phyloP scores from a whole-genome alignment of 2,329 filamentous ascomycete species.

The Ceratocystis albifundus region DNA sequence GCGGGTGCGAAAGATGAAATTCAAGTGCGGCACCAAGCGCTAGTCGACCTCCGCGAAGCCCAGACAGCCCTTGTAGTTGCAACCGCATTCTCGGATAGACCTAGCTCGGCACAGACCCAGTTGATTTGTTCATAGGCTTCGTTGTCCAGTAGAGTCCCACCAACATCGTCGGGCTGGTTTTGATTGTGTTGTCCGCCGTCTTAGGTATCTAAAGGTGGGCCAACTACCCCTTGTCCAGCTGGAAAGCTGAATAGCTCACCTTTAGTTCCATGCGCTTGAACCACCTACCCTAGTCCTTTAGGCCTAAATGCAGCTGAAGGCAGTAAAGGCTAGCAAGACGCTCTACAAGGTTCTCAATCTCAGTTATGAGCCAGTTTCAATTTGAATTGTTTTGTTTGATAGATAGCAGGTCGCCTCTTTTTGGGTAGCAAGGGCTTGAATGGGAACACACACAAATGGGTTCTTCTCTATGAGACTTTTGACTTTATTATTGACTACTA shows the following conservation, averaged over 20 bases:
- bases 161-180: no score
- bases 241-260: slow-evolving; percentile 19
- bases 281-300: slow-evolving; percentile 1
- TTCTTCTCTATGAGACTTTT: neutral
- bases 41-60: no score
- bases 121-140: no score
- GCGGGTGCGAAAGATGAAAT: no score
- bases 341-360: no score
- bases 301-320: neutral
- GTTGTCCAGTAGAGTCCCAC: no score
- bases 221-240: slow-evolving; percentile 17
- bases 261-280: slow-evolving; percentile 19
- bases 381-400: neutral
- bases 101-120: no score
- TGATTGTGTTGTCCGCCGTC: no score
- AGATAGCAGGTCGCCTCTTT: slow-evolving; percentile 14
- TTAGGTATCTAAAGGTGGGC: neutral
- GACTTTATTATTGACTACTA: neutral
- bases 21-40: no score
- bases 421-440: slow-evolving; percentile 12
- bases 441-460: neutral
- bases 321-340: no score
- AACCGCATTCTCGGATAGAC: no score
- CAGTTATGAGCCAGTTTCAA: neutral
- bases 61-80: no score